A percentile compares a stretch with the other conserved stretches of the same genome.
These are phyloP conservation scores for Sugiyamaella americana DNA, from an alignment of 805 yeast genomes.

Conservation along the genomic window DNA sequence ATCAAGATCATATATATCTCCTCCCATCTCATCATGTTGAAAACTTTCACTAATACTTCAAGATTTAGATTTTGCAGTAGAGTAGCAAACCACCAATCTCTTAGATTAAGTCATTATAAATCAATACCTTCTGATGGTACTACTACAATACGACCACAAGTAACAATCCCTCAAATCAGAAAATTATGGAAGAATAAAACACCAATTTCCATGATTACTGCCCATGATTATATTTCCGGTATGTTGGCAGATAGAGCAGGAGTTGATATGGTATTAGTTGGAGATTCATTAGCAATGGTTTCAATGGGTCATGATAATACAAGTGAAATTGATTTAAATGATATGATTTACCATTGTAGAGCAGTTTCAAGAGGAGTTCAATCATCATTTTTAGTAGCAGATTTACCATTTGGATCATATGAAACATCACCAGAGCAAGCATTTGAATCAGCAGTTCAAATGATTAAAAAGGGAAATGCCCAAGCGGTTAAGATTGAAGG, in stretches of 20 bases:
- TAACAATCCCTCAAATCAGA: constrained; percentile 39
- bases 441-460: constrained; percentile 45
- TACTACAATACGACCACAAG: constrained; percentile 26
- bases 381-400: constrained; percentile 67
- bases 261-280: constrained; percentile 69
- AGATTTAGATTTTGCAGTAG: too few species aligned
- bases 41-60: too few species aligned
- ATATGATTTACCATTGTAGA: constrained; percentile 67
- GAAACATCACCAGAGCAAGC: constrained; percentile 64
- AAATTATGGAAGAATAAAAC: constrained; percentile 29
- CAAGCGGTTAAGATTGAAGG: constrained; percentile 87
- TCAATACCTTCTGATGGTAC: constrained; percentile 5
- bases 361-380: constrained; percentile 71
- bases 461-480: constrained; percentile 49
- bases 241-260: constrained; percentile 58
- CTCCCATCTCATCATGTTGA: too few species aligned
- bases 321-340: constrained; percentile 64
- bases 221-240: constrained; percentile 80
- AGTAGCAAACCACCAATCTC: too few species aligned
- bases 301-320: constrained; percentile 68
- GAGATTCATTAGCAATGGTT: constrained; percentile 93
- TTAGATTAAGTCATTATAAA: constrained; percentile 22
- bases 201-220: constrained; percentile 64
- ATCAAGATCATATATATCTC: too few species aligned
- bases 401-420: constrained; percentile 83